These are phyloP conservation scores for Trichothecium sympodiale DNA, from an alignment of 2,329 filamentous ascomycete species.

Conservation along the genomic window DNA sequence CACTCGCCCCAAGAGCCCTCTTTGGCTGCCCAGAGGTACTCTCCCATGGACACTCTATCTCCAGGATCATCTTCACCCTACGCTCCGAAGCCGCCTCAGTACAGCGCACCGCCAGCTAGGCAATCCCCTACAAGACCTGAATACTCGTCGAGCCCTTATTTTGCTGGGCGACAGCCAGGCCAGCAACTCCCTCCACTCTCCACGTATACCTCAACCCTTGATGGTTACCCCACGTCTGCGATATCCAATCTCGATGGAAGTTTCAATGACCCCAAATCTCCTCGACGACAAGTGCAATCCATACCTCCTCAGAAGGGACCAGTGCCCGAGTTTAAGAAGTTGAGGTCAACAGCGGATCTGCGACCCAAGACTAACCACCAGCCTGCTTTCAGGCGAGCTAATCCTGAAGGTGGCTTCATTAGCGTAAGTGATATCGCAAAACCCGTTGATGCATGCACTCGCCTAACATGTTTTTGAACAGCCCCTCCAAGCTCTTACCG, in stretches of 20 bases:
- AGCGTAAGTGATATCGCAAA: slow-evolving; percentile 65
- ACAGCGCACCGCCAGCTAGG: slow-evolving; percentile 44
- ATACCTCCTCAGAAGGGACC: slow-evolving; percentile 46
- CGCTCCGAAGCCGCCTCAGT: slow-evolving; percentile 51
- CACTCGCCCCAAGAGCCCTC: slow-evolving; percentile 64
- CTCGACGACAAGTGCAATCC: slow-evolving; percentile 39
- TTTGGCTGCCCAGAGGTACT: slow-evolving; percentile 81
- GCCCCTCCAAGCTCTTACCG: slow-evolving; percentile 91
- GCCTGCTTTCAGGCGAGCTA: slow-evolving; percentile 82
- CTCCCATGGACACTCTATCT: slow-evolving; percentile 84
- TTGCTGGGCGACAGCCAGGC: slow-evolving; percentile 31
- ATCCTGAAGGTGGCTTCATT: slow-evolving; percentile 95
- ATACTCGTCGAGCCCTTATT: slow-evolving; percentile 51
- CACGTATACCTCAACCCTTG: slow-evolving; percentile 56
- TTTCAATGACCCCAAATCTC: slow-evolving; percentile 47
- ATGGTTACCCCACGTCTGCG: slow-evolving; percentile 63
- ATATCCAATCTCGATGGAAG: slow-evolving; percentile 61
- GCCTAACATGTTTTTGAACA: slow-evolving; percentile 23
- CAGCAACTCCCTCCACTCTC: slow-evolving; percentile 67
- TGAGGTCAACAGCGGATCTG: slow-evolving; percentile 62
- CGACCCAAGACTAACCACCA: slow-evolving; percentile 76
- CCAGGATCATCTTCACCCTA: slow-evolving; percentile 60
- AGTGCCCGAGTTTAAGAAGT: slow-evolving; percentile 79
- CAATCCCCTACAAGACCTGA: slow-evolving; percentile 70
- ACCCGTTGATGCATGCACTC: slow-evolving; percentile 7